Base-by-base conservation (phyloP, 2,329 filamentous ascomycete genomes). In the Monascus ruber region DNA sequence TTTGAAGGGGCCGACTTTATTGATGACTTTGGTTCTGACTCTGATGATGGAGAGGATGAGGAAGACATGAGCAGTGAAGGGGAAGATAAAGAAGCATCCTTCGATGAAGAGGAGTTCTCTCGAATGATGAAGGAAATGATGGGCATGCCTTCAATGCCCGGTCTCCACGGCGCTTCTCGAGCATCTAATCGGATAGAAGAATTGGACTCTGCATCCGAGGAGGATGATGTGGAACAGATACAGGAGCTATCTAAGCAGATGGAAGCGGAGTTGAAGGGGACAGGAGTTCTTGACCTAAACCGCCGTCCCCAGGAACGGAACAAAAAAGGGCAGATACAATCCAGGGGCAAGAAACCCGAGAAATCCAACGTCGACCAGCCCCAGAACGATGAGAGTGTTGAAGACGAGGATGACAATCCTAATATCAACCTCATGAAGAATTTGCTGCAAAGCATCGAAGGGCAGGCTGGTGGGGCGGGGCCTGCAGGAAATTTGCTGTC, bases 41-140 rank as follows among this genome's bases (percentile, higher is more conserved):
- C 79, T 33, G 70, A 74, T 4, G 60, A 63, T 9, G 62, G 61
- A 4, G 66, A 71, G 7, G 70, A 72, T 3, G 69, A 71, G 1
- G 72, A 72, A 5, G 70, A 73, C 10, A 56, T 73, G 1, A 72
- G 72, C 36, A 76, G 73, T 42, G 76, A 80, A 24, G 76, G 74
- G 17, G 83, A 86, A 52, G 82, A 87, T 46, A 81, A 81, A 48
- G 81, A 83, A 34, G 77, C 84, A 5, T 82, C 79, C 41, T 89
- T 93, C 48, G 79, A 94, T 47, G 88, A 96, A 59, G 77, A 80
- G 29, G 82, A 89, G 39, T 94, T 95, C 49, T 73, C 82, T 6
- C 76, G 70, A 38, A 86, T 94, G 73, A 94, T 98, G 85, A 77
- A 79, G 43, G 84, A 93, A 55, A 88, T 93, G 80, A 88, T 91